Evolutionary conservation across 331 rosid genomes (phyloP).

Genomic region (Rosa hybrid): DNA sequence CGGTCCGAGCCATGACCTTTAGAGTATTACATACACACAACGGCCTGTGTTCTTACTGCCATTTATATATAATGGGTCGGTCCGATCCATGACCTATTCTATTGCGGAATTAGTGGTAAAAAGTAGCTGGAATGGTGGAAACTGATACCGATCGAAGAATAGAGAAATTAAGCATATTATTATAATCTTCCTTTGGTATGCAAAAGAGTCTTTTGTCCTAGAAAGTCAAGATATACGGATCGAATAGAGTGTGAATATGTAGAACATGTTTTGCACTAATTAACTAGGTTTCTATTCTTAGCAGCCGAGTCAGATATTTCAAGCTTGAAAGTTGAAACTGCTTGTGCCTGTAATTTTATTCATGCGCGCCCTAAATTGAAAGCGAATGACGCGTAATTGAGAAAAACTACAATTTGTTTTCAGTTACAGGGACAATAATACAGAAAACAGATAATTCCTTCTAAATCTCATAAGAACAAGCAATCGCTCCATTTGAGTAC

Average conservation of each 20-base stretch:
- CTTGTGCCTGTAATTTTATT: not conserved
- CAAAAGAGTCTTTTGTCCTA: not conserved
- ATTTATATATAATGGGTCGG: not conserved
- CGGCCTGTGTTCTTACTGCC: not conserved
- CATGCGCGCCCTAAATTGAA: not conserved
- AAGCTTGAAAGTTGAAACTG: not conserved
- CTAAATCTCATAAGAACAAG: not conserved
- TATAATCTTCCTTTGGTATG: not conserved
- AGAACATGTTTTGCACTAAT: not conserved
- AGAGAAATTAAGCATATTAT: not conserved
- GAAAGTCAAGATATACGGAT: slow-evolving; percentile 22
- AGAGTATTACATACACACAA: no score
- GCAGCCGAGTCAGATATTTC: slow-evolving; percentile 4
- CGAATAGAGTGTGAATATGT: not conserved
- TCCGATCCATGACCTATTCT: not conserved
- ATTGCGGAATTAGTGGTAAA: not conserved
- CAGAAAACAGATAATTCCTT: not conserved
- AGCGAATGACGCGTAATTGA: not conserved
- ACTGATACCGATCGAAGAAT: not conserved
- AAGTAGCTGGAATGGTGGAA: slow-evolving; percentile 4
- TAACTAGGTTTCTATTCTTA: not conserved
- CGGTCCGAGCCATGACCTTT: not conserved
- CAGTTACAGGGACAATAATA: not conserved
- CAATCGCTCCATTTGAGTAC: not conserved
- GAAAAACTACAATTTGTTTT: not conserved